Conservation (phyloP, 1,139 yeast species). For the Pichia sp. region DNA sequence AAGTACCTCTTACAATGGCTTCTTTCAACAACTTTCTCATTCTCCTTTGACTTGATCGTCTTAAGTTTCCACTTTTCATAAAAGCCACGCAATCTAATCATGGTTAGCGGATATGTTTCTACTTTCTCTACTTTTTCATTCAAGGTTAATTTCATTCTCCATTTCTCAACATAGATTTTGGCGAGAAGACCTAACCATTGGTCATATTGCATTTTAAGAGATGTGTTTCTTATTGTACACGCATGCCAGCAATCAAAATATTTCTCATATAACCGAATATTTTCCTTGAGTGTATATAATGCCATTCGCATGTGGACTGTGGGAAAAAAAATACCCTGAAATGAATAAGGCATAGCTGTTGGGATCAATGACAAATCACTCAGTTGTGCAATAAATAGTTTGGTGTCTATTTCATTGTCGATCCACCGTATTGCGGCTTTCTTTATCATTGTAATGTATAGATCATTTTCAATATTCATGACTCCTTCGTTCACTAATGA, state of each 20-base stretch:
- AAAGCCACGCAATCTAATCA: not conserved
- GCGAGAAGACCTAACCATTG: not conserved
- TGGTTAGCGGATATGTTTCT: not conserved
- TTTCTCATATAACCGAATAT: constrained; percentile 18
- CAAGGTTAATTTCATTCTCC: constrained; percentile 2
- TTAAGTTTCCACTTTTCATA: constrained; percentile 1
- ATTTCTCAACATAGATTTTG: constrained; percentile 1
- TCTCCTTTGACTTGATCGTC: not conserved
- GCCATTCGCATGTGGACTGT: constrained; percentile 28
- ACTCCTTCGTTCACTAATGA: constrained; percentile 18
- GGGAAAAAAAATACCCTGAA: constrained; percentile 20
- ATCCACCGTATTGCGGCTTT: constrained; percentile 21
- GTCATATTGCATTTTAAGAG: not conserved
- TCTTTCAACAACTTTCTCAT: not conserved
- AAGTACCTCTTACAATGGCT: not conserved
- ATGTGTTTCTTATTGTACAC: constrained; percentile 7
- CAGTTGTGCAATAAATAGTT: constrained; percentile 16
- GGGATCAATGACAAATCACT: constrained; percentile 20
- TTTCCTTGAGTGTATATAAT: constrained; percentile 20
- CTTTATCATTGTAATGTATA: constrained; percentile 20
- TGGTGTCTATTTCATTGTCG: constrained; percentile 13
- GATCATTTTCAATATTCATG: constrained; percentile 18
- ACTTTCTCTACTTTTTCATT: not conserved
- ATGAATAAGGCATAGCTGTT: constrained; percentile 18
- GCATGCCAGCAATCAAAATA: constrained; percentile 24